Evolutionary conservation across 2,329 filamentous ascomycete genomes (phyloP).

Genomic region (Ophiostoma montium): DNA sequence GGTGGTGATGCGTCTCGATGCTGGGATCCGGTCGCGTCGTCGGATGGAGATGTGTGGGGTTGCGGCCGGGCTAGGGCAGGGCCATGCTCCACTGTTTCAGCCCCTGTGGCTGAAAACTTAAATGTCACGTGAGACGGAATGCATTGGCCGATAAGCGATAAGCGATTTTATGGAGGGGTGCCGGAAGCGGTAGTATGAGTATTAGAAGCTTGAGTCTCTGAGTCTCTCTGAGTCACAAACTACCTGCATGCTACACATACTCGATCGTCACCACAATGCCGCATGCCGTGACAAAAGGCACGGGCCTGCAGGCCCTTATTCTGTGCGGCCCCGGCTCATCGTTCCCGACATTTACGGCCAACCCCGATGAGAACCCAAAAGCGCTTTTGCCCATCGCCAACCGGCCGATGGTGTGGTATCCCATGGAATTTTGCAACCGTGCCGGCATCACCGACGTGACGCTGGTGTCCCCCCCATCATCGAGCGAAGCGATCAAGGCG

Average conservation of each 20-base stretch:
- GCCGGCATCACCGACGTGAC: conserved; percentile 61
- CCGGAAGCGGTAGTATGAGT: background rate
- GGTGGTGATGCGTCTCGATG: conserved; percentile 1
- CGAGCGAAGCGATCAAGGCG: conserved; percentile 50
- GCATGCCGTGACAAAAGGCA: conserved; percentile 53
- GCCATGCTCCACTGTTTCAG: background rate
- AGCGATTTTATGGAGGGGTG: background rate
- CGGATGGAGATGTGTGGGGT: conserved; percentile 9
- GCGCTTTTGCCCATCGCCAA: conserved; percentile 73
- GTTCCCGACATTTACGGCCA: conserved; percentile 70
- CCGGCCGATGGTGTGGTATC: conserved; percentile 81
- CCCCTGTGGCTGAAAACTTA: background rate
- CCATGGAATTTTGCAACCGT: conserved; percentile 71
- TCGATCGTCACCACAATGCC: conserved; percentile 41
- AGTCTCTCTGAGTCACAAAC: background rate
- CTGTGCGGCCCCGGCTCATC: conserved; percentile 72
- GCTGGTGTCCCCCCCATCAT: conserved; percentile 49
- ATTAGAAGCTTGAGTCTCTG: background rate
- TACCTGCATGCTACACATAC: background rate
- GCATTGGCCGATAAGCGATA: conserved; percentile 5
- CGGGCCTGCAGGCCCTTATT: conserved; percentile 71
- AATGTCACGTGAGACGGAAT: background rate
- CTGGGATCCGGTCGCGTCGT: conserved; percentile 8
- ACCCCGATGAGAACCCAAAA: conserved; percentile 68
- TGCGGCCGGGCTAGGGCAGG: conserved; percentile 1